Conservation (phyloP, 768 basidiomycete genomes). For the Leccinum disarticulatum region DNA sequence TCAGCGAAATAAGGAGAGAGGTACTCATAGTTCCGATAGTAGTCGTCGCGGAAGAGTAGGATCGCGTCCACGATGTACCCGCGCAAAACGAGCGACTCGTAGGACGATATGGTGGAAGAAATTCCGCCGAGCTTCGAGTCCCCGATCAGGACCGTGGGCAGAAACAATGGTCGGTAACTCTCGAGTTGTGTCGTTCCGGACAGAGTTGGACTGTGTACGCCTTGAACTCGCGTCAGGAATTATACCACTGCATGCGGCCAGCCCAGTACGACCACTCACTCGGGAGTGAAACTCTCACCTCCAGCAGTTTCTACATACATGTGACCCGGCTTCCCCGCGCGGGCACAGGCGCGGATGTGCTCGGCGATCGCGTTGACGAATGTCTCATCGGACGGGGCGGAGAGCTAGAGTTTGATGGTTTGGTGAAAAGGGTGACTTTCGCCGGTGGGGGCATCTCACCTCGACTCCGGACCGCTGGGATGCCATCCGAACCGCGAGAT, state of each 20-base stretch:
- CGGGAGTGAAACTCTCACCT: constrained; percentile 55
- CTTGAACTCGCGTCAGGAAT: constrained; percentile 40
- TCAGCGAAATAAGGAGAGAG: constrained; percentile 77
- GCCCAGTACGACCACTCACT: constrained; percentile 6
- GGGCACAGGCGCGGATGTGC: constrained; percentile 58
- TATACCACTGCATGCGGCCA: background rate
- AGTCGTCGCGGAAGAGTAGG: constrained; percentile 79
- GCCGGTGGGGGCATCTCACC: constrained; percentile 23
- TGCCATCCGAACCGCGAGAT: constrained; percentile 71
- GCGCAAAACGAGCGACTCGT: constrained; percentile 86
- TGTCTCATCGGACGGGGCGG: constrained; percentile 59
- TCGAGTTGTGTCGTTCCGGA: constrained; percentile 84
- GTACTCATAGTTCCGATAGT: constrained; percentile 88
- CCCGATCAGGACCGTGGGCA: constrained; percentile 86
- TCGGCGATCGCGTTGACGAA: constrained; percentile 63
- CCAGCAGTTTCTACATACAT: constrained; percentile 95
- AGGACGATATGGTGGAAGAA: constrained; percentile 87
- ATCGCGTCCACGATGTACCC: constrained; percentile 88
- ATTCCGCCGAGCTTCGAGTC: constrained; percentile 93
- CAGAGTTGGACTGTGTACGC: constrained; percentile 88
- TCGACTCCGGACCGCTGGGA: constrained; percentile 29
- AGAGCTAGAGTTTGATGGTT: constrained; percentile 20
- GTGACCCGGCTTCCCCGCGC: constrained; percentile 38
- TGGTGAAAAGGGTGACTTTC: background rate
- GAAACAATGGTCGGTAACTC: constrained; percentile 79